phyloP scores from a whole-genome alignment of 352 stramenopile genomes.

The Pythium chondricola region DNA sequence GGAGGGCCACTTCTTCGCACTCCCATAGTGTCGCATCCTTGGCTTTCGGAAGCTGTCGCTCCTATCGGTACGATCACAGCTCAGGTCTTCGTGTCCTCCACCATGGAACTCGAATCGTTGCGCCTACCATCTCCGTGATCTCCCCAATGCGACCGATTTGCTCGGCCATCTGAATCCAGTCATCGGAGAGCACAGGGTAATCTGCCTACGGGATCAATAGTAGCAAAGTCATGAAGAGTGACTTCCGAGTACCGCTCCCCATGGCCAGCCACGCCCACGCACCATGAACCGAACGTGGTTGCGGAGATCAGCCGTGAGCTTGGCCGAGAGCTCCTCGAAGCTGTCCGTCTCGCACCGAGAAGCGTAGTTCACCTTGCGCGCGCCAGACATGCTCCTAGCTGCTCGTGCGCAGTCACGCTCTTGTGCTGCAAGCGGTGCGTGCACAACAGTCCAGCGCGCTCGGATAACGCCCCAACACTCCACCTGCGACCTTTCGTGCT shows the following conservation, averaged over 20 bases:
- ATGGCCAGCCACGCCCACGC: neutral
- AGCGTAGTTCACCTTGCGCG: constrained; percentile 58
- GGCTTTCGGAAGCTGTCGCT: constrained; percentile 73
- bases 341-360: constrained; percentile 54
- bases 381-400: constrained; percentile 23
- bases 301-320: constrained; percentile 81
- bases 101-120: neutral
- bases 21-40: constrained; percentile 88
- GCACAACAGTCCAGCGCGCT: too few species aligned
- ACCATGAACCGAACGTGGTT: constrained; percentile 86
- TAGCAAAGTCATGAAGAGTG: too few species aligned
- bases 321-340: constrained; percentile 81
- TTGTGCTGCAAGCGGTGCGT: too few species aligned
- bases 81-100: neutral
- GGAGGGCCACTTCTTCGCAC: constrained; percentile 79
- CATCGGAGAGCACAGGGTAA: constrained; percentile 83
- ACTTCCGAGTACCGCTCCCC: neutral
- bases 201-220: too few species aligned
- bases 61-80: constrained; percentile 19
- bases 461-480: neutral
- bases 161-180: constrained; percentile 86
- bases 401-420: neutral
- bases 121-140: constrained; percentile 80
- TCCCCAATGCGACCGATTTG: constrained; percentile 84
- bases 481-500: constrained; percentile 14